phyloP scores from a whole-genome alignment of 805 yeast species.

The Lachancea lanzarotensis region DNA sequence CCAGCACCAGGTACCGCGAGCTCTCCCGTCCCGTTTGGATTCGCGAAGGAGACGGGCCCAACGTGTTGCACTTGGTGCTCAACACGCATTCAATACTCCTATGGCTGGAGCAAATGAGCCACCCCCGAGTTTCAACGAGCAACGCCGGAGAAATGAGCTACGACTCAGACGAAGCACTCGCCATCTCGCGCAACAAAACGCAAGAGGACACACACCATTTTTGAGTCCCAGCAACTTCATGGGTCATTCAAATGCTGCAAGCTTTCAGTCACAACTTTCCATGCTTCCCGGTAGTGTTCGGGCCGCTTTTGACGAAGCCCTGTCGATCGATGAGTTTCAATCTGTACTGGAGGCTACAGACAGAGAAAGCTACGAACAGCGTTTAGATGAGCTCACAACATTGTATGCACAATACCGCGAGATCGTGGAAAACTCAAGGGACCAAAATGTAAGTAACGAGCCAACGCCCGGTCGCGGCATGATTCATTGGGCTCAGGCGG shows the following conservation, averaged over 20 bases:
- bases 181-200: slow-evolving; percentile 9
- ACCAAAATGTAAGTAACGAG: background rate
- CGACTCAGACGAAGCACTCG: background rate
- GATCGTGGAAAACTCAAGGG: slow-evolving; percentile 8
- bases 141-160: background rate
- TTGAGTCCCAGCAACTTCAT: background rate
- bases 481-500: background rate
- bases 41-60: slow-evolving; percentile 10
- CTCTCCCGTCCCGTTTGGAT: slow-evolving; percentile 4
- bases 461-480: background rate
- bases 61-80: slow-evolving; percentile 18
- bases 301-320: slow-evolving; percentile 24
- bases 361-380: slow-evolving; percentile 19
- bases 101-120: background rate
- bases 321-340: slow-evolving; percentile 19
- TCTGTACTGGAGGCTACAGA: slow-evolving; percentile 17
- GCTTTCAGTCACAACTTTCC: slow-evolving; percentile 14
- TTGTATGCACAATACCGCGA: slow-evolving; percentile 19
- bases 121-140: background rate
- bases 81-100: slow-evolving; percentile 8
- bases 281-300: slow-evolving; percentile 18
- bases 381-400: slow-evolving; percentile 17
- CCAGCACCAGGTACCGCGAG: slow-evolving; percentile 15
- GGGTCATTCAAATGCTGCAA: slow-evolving; percentile 11
- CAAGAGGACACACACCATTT: slow-evolving; percentile 1